Percentiles rank a stretch among this genome's conserved stretches.
Conservation (phyloP, 177 flowering plant species). For the Vitis hybrid region DNA sequence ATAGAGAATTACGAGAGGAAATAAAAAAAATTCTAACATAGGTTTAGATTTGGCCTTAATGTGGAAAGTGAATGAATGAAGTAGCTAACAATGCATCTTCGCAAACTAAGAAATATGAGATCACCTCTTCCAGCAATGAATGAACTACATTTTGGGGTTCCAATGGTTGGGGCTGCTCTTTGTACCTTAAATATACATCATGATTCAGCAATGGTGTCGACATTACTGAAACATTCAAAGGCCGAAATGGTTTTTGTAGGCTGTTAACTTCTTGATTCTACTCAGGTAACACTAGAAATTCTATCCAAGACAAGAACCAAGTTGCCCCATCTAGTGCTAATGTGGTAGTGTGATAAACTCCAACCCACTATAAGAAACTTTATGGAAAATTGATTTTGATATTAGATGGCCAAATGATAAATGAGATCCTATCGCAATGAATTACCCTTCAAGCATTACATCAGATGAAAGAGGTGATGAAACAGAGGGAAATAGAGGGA, state of each 20-base stretch:
- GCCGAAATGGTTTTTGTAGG: slow-evolving; percentile 59
- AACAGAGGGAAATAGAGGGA: too few species aligned
- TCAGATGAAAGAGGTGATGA: slow-evolving; percentile 59
- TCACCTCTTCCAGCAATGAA: slow-evolving; percentile 34
- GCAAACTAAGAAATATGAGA: too few species aligned
- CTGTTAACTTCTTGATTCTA: slow-evolving; percentile 31
- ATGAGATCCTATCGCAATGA: slow-evolving; percentile 52
- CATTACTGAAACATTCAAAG: slow-evolving; percentile 48
- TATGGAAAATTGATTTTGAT: slow-evolving; percentile 34
- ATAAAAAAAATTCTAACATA: too few species aligned
- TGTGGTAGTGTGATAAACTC: slow-evolving; percentile 19
- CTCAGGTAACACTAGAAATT: slow-evolving; percentile 29
- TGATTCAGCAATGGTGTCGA: slow-evolving; percentile 19
- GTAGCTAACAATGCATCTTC: too few species aligned
- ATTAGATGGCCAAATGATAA: slow-evolving; percentile 44
- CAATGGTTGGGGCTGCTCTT: slow-evolving; percentile 46
- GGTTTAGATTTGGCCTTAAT: too few species aligned
- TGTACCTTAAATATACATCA: slow-evolving; percentile 42
- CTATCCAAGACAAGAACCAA: slow-evolving; percentile 15
- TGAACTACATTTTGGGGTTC: slow-evolving; percentile 52
- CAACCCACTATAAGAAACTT: background rate
- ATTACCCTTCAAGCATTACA: slow-evolving; percentile 74
- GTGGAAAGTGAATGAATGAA: too few species aligned
- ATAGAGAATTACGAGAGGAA: too few species aligned
- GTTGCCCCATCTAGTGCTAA: slow-evolving; percentile 26